A percentile compares a stretch with the other conserved stretches of the same genome.
Evolutionary conservation across 2,329 filamentous ascomycete species (phyloP).

Genomic region (Pseudopithomyces chartarum): DNA sequence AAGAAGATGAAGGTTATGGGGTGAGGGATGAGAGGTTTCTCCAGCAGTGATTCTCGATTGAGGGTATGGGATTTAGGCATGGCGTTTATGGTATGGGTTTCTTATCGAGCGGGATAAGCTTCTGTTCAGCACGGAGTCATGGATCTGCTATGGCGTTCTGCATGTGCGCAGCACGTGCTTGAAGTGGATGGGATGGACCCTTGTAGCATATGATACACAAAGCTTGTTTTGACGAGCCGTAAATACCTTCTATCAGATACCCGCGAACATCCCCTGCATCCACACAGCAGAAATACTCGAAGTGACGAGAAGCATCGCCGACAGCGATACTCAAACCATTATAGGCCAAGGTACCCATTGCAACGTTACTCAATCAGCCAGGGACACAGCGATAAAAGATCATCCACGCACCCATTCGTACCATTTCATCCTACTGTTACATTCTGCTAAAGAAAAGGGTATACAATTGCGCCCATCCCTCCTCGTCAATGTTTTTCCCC

Average conservation of each 20-base stretch:
- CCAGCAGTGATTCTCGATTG: neutral
- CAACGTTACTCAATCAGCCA: conserved; percentile 7
- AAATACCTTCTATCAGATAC: neutral
- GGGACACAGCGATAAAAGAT: neutral
- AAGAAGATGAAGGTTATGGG: conserved; percentile 60
- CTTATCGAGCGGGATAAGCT: neutral
- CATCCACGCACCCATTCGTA: neutral
- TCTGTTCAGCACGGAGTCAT: neutral
- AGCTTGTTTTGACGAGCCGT: conserved; percentile 2
- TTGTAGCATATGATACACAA: conserved; percentile 4
- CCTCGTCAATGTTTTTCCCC: neutral
- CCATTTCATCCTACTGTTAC: conserved; percentile 6
- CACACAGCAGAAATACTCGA: neutral
- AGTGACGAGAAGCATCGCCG: neutral
- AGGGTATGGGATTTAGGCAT: neutral
- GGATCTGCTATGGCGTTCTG: neutral
- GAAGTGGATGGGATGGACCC: neutral
- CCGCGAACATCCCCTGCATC: neutral
- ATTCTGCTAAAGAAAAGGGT: conserved; percentile 5
- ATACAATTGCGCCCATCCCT: neutral
- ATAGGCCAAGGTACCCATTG: neutral
- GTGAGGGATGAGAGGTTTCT: conserved; percentile 28
- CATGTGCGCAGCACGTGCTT: neutral
- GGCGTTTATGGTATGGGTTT: conserved; percentile 6
- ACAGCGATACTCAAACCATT: neutral